Base-by-base conservation (phyloP, 441 rosid species). In the Pelargonium australe region DNA sequence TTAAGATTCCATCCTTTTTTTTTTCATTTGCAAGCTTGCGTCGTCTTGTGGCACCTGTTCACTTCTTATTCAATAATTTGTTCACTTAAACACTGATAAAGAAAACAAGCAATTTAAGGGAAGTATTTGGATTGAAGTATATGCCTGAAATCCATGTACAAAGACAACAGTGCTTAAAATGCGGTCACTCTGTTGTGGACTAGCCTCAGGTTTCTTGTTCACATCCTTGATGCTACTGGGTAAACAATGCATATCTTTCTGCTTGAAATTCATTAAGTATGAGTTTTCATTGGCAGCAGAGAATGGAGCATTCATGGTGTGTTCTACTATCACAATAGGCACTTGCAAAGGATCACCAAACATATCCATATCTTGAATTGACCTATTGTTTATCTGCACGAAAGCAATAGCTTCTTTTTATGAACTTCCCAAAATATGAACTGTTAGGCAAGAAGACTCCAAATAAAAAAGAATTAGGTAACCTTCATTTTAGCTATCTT, bases 91-190 rank as follows among this genome's bases (percentile, higher is more conserved):
- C n/a, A 45, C 5, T 45, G 51, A 45, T 11, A 55, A 76, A n/a
- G 19, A 11, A 25, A 45, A n/a, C 68, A 51, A 64, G 20, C 65
- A 65, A 53, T 31, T 40, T 16, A 19, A 57, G 10, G 4, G 25
- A n/a, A 75, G 60, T 14, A 8, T 57, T 34, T 25, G 65, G 65
- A 65, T 37, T 62, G 58, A 11, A 47, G 37, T 64, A 75, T 84
- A 73, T 86, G 77, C 99, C 97, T 95, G 97, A 82, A 95, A 95
- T 55, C 98, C 99, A 79, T 92, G 99, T 72, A 95, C 97, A 76
- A 95, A 95, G 55, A 95, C 81, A 37, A 86, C 97, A n/a, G 84
- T 77, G 81, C 85, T 95, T 75, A 95, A 73, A 55, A 84, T 83
- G 60, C 84, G 87, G 23, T 78, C 82, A 65, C 45, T 82, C 65